Evolutionary conservation across 192 early-diverging fungal species (phyloP), one percentile per base, ranked within the genome.

Genomic region (Dissophora globulifera): DNA sequence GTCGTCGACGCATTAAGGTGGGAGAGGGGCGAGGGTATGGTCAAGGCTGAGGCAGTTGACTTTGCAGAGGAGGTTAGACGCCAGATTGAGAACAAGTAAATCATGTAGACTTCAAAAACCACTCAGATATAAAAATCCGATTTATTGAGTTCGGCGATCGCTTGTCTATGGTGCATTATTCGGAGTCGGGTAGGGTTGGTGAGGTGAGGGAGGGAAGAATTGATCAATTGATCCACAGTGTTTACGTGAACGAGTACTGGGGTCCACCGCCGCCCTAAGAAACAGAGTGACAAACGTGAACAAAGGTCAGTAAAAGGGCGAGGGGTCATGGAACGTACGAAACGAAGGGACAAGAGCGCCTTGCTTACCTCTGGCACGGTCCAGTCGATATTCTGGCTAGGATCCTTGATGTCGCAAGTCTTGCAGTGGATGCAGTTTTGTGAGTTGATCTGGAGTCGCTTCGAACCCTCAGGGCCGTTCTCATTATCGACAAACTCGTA

Each of bases 341-440:
- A n/a, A n/a, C n/a, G n/a, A n/a, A n/a, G n/a, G n/a, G n/a, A n/a
- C n/a, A n/a, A n/a, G n/a, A n/a, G 30, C 4, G 11, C 25, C 6
- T n/a, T 30, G 33, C n/a, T 54, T 54, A 54, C 52, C 64, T 82
- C 75, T 35, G 97, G 96, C 19, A 95, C 94, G 17, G 93, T 93
- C 97, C 97, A 99, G 80, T 98, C 91, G 82, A 99, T 98, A 80
- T 99, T 98, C 82, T 99, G 97, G 32, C 93, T 91, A 22, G 96
- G 96, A 79, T 99, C 97, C 81, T 99, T 99, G 78, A 99, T 99
- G 78, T 99, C 96, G 68, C 97, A 99, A 0, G 97, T 99, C 87
- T 99, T 99, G 91, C 97, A 99, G 81, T 99, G 97, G 48, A 99
- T 94, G 75, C 97, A 99, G 81, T 99, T 98, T 72, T 93, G 91